Percentiles rank a stretch among this genome's conserved stretches.
Evolutionary conservation across 75 land plant genomes (phyloP).

Genomic region (Picea sitchensis): DNA sequence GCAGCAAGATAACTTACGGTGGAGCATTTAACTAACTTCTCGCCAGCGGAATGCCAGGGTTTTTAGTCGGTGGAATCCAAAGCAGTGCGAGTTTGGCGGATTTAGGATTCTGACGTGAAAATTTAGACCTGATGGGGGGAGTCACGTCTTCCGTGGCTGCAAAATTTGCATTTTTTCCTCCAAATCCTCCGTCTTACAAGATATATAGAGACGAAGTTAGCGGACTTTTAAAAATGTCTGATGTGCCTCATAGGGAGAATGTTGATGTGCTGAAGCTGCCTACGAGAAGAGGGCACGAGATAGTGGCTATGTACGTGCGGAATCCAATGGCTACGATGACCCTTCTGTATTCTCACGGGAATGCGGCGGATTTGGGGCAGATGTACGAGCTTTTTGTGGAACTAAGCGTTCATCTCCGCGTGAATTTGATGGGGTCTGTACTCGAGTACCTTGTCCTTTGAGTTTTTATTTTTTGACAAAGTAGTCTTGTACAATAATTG

Average conservation of each 20-base stretch:
- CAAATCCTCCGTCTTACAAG: conserved; percentile 48
- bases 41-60: background rate
- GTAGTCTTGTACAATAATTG: background rate
- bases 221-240: conserved; percentile 26
- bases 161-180: conserved; percentile 60
- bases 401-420: conserved; percentile 45
- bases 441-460: background rate
- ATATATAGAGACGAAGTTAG: conserved; percentile 27
- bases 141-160: conserved; percentile 61
- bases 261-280: conserved; percentile 39
- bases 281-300: conserved; percentile 45
- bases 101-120: no score
- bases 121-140: conserved; percentile 33
- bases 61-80: background rate
- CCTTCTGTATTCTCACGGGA: conserved; percentile 57
- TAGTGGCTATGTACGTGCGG: conserved; percentile 47
- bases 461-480: background rate
- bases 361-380: conserved; percentile 63
- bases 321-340: conserved; percentile 36
- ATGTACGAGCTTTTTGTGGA: conserved; percentile 57
- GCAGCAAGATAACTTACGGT: no score
- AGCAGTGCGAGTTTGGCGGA: background rate
- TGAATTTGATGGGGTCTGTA: conserved; percentile 52
- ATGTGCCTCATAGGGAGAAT: conserved; percentile 21
- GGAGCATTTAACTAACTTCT: no score